Percentiles rank a stretch among this genome's conserved stretches.
Evolutionary conservation across 352 stramenopile species (phyloP).

Genomic region (Saprolegnia parasitica): DNA sequence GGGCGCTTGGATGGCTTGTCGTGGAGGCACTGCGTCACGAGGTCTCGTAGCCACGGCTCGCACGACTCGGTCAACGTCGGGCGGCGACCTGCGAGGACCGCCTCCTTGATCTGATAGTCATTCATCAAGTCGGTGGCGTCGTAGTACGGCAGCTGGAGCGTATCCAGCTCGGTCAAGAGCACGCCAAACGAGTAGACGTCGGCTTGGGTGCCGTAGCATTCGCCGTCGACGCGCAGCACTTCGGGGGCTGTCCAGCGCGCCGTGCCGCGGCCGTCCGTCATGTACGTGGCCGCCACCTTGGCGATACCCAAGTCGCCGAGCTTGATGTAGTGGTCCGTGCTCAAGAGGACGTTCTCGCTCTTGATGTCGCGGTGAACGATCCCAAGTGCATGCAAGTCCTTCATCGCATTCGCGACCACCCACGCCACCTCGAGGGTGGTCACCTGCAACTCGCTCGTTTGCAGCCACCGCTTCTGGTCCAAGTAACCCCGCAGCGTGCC

Average conservation of each 20-base stretch:
- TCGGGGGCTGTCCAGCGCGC: slow-evolving; percentile 34
- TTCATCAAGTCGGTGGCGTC: too few species aligned
- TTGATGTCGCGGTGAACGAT: slow-evolving; percentile 23
- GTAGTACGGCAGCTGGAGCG: slow-evolving; percentile 16
- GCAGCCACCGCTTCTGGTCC: too few species aligned
- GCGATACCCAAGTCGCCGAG: slow-evolving; percentile 35
- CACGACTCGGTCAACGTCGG: too few species aligned
- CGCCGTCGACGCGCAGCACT: slow-evolving; percentile 33
- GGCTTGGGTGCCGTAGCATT: slow-evolving; percentile 34
- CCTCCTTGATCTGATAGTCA: too few species aligned
- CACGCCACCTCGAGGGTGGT: not conserved
- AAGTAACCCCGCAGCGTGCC: too few species aligned
- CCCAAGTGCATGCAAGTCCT: not conserved
- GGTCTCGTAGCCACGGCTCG: too few species aligned
- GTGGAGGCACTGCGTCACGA: too few species aligned
- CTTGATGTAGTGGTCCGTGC: slow-evolving; percentile 33
- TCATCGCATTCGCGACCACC: slow-evolving; percentile 1
- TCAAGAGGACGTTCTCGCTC: slow-evolving; percentile 32
- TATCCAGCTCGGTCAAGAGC: slow-evolving; percentile 34
- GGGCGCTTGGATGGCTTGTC: too few species aligned
- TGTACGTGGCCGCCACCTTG: slow-evolving; percentile 21
- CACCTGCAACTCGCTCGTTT: too few species aligned
- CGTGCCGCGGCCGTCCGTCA: slow-evolving; percentile 35
- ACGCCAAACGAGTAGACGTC: slow-evolving; percentile 38
- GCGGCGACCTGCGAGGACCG: too few species aligned